Base-by-base conservation (phyloP, 345 rosid species). In the Luvunga scandens region DNA sequence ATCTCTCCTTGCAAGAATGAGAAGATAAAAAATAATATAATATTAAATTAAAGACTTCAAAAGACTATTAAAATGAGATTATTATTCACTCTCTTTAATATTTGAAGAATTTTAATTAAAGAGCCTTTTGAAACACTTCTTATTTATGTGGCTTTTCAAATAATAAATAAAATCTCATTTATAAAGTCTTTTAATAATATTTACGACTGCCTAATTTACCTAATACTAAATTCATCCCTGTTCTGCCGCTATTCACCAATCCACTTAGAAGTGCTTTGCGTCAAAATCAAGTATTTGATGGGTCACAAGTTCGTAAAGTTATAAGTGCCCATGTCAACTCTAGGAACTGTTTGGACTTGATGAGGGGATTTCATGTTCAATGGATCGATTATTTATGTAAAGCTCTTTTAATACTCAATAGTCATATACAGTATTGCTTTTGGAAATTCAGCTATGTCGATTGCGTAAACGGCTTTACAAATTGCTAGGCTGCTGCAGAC, bases 61-160 rank as follows among this genome's bases (percentile, higher is more conserved):
- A 38, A 38, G 10, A 38, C 2, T 38, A 38, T 39, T 39, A 3
- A 39, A 38, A 9, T 39, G 3, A 39, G 4, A 9, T 9, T 39
- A 3, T 39, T 4, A 0, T 39, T 39, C 12, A 2, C 3, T 39
- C 45, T 9, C 45, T 9, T 39, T 3, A 9, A 39, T 39, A 9
- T 9, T 0, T 9, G 4, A 39, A 39, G 45, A 9, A 39, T 39
- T 39, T 39, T 0, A 39, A 39, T 39, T 9, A 0, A 39, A 39
- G 0, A 39, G 0, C 0, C 9, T 38, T 9, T 39, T 39, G 0
- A 0, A 39, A 39, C 0, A 39, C 9, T 39, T 38, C 9, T 39
- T 39, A 9, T 39, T 9, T 39, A 9, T 9, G 0, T 39, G 0
- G 0, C 13, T 39, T 13, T 39, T 39, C 0, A 39, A 39, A 39